A percentile compares a stretch with the other conserved stretches of the same genome.
phyloP scores from a whole-genome alignment of 1,284 basidiomycete species.

The Trametes polyzona region DNA sequence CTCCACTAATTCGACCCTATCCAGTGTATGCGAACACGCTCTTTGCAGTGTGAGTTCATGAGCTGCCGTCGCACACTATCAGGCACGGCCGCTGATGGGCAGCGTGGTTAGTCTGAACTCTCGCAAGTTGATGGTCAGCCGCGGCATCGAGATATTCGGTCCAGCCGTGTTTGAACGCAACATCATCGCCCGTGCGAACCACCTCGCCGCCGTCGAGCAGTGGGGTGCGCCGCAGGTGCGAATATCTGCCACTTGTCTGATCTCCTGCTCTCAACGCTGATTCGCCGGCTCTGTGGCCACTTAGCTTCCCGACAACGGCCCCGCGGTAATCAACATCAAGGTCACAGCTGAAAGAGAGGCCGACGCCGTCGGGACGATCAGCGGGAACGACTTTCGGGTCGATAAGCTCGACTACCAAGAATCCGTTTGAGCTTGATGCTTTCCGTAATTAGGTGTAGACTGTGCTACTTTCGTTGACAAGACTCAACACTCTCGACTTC shows the following conservation, averaged over 20 bases:
- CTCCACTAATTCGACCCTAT: not conserved
- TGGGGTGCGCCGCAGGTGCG: constrained; percentile 3
- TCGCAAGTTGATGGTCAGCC: not conserved
- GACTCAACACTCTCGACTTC: too few species aligned
- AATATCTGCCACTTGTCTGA: too few species aligned
- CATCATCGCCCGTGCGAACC: constrained; percentile 5
- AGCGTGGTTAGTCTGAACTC: not conserved
- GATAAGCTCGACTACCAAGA: too few species aligned
- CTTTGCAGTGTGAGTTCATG: not conserved
- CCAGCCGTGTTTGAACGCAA: not conserved
- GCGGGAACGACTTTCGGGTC: too few species aligned
- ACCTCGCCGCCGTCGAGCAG: constrained; percentile 3
- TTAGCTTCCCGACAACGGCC: constrained; percentile 1
- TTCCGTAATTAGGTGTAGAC: too few species aligned
- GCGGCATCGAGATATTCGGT: constrained; percentile 1
- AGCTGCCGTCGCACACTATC: not conserved
- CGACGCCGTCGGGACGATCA: too few species aligned
- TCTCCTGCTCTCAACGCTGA: not conserved
- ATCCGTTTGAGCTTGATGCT: too few species aligned
- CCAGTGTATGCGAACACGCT: constrained; percentile 11
- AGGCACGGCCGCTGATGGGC: too few species aligned
- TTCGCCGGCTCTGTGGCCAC: too few species aligned
- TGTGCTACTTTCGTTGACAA: too few species aligned
- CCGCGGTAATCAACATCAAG: constrained; percentile 3
- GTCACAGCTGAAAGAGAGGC: constrained; percentile 3